These are phyloP conservation scores for Colletotrichum lindemuthianum DNA, from an alignment of 2,329 filamentous ascomycete species.

Conservation along the genomic window DNA sequence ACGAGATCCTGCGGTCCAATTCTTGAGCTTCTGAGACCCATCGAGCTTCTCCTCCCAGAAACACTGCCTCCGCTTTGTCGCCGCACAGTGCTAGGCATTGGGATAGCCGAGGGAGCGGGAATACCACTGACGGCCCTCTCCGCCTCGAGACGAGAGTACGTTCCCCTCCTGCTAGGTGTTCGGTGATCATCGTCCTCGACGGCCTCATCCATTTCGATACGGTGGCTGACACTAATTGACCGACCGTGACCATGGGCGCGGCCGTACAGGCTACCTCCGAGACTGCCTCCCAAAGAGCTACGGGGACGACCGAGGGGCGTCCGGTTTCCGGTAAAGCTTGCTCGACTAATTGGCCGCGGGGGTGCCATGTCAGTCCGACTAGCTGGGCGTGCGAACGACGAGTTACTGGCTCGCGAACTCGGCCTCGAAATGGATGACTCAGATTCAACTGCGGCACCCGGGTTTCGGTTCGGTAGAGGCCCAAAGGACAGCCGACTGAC, in stretches of 20 bases:
- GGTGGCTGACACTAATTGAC: conserved; percentile 64
- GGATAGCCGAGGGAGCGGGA: conserved; percentile 54
- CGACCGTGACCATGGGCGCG: conserved; percentile 56
- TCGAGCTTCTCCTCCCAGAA: conserved; percentile 49
- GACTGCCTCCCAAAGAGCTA: conserved; percentile 66
- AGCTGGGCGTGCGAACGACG: conserved; percentile 63
- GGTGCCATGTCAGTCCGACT: conserved; percentile 65
- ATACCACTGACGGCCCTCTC: conserved; percentile 53
- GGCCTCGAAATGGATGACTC: conserved; percentile 68
- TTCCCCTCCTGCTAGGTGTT: conserved; percentile 66
- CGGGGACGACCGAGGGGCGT: conserved; percentile 76
- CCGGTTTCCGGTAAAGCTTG: conserved; percentile 68
- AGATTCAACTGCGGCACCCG: conserved; percentile 51
- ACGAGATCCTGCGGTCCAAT: conserved; percentile 52
- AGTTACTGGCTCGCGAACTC: conserved; percentile 75
- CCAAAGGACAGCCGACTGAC: conserved; percentile 73
- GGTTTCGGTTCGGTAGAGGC: conserved; percentile 66
- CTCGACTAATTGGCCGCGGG: conserved; percentile 71
- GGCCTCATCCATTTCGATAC: conserved; percentile 60
- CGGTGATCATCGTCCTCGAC: conserved; percentile 54
- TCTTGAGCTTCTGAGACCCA: conserved; percentile 36
- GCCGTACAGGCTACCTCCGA: conserved; percentile 50
- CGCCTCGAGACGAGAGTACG: conserved; percentile 60
- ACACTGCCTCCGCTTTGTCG: conserved; percentile 53
- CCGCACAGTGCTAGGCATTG: conserved; percentile 52